Percentiles rank a stretch among this genome's conserved stretches.
Evolutionary conservation across 2,329 filamentous ascomycete genomes (phyloP).

Genomic region (Talaromyces islandicus): DNA sequence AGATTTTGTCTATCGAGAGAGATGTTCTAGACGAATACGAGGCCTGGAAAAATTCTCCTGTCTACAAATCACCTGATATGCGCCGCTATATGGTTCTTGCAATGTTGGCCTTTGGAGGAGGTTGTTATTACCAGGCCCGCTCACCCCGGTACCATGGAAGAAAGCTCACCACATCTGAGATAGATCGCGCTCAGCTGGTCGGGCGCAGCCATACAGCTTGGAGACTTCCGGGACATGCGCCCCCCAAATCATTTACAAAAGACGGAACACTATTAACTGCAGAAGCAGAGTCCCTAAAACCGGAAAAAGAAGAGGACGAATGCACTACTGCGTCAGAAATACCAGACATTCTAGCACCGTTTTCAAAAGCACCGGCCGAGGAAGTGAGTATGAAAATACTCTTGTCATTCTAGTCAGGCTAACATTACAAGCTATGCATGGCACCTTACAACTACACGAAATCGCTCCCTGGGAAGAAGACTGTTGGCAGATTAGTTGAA

Average conservation of each 20-base stretch:
- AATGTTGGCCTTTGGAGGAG: background rate
- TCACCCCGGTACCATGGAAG: background rate
- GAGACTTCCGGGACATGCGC: background rate
- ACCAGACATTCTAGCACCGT: background rate
- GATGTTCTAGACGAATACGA: slow-evolving; percentile 4
- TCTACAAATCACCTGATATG: background rate
- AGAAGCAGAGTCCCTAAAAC: background rate
- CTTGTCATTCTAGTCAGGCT: background rate
- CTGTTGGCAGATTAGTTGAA: background rate
- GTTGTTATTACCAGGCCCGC: background rate
- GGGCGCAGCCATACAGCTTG: background rate
- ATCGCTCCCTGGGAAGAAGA: background rate
- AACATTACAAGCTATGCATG: background rate
- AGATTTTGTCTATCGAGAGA: slow-evolving; percentile 4
- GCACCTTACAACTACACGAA: background rate
- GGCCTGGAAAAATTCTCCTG: slow-evolving; percentile 2
- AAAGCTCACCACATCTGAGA: background rate
- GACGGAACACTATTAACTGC: background rate
- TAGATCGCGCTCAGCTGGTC: background rate
- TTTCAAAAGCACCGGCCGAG: background rate
- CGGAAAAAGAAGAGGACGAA: background rate
- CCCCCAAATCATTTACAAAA: background rate
- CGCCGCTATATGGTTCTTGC: background rate
- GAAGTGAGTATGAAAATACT: background rate
- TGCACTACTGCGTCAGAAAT: background rate